Conservation (phyloP, 1,284 basidiomycete species). For the Puccinia coronata region DNA sequence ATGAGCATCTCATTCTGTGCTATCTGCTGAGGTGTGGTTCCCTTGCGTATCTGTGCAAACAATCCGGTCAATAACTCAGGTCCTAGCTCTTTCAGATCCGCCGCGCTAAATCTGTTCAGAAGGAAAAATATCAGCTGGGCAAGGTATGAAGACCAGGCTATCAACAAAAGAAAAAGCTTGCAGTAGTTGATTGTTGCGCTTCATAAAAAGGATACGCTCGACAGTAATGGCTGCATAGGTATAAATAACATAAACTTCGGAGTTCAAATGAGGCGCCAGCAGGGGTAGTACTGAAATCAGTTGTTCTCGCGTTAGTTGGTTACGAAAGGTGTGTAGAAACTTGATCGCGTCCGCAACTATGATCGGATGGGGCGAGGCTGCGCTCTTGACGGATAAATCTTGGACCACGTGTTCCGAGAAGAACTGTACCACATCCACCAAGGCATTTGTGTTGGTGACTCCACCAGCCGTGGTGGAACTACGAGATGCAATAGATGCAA, state of each 20-base stretch:
- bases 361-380: conserved; percentile 70
- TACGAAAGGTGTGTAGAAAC: conserved; percentile 89
- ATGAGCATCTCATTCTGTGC: conserved; percentile 98
- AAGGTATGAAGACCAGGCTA: neutral
- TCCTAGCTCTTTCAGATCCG: conserved; percentile 81
- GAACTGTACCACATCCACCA: conserved; percentile 92
- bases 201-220: conserved; percentile 71
- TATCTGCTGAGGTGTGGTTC: conserved; percentile 85
- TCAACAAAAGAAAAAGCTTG: conserved; percentile 60
- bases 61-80: conserved; percentile 74
- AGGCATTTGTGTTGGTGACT: conserved; percentile 85
- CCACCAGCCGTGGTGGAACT: conserved; percentile 75
- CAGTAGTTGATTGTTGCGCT: conserved; percentile 71
- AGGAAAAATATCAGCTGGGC: neutral
- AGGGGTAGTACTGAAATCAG: conserved; percentile 85
- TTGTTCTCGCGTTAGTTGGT: conserved; percentile 78
- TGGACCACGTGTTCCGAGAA: conserved; percentile 88
- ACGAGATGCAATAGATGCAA: conserved; percentile 85
- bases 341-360: conserved; percentile 94
- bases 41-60: conserved; percentile 76
- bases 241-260: conserved; percentile 59
- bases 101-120: conserved; percentile 68
- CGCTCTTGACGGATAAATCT: conserved; percentile 75
- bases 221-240: conserved; percentile 62
- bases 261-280: conserved; percentile 75